Evolutionary conservation across 345 rosid species (phyloP).

Genomic region (Bretschneidera sinensis): DNA sequence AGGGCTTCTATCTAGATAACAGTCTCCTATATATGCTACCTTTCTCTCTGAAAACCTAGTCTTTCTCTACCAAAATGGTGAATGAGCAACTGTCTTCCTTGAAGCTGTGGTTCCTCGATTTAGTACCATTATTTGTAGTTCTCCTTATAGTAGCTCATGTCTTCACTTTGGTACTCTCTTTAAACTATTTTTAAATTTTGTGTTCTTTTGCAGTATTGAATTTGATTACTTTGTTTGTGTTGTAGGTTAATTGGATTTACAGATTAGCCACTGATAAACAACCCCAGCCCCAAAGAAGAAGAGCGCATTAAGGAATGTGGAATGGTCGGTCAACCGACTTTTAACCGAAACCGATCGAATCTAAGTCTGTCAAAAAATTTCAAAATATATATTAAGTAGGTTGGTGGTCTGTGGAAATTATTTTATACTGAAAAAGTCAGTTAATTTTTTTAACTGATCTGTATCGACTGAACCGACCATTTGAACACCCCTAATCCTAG

Average conservation of each 20-base stretch:
- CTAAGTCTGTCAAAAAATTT: too few relatives aligned
- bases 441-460: too few relatives aligned
- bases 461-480: too few relatives aligned
- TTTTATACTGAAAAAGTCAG: too few relatives aligned
- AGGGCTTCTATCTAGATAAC: neutral
- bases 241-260: slow-evolving; percentile 79
- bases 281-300: slow-evolving; percentile 69
- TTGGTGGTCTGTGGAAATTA: too few relatives aligned
- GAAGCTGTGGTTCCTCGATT: slow-evolving; percentile 69
- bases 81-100: slow-evolving; percentile 27
- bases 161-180: slow-evolving; percentile 53
- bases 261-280: slow-evolving; percentile 68
- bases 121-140: slow-evolving; percentile 55
- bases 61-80: slow-evolving; percentile 35
- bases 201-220: neutral
- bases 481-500: too few relatives aligned
- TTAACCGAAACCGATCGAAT: too few relatives aligned
- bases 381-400: too few relatives aligned
- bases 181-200: neutral
- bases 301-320: slow-evolving; percentile 51
- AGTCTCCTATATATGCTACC: too few relatives aligned
- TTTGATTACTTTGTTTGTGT: slow-evolving; percentile 4
- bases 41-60: neutral
- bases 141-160: slow-evolving; percentile 77
- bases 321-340: too few relatives aligned